Evolutionary conservation across 2,329 filamentous ascomycete genomes (phyloP), one percentile per base, ranked within the genome.

Genomic region (Monosporascus sp.): DNA sequence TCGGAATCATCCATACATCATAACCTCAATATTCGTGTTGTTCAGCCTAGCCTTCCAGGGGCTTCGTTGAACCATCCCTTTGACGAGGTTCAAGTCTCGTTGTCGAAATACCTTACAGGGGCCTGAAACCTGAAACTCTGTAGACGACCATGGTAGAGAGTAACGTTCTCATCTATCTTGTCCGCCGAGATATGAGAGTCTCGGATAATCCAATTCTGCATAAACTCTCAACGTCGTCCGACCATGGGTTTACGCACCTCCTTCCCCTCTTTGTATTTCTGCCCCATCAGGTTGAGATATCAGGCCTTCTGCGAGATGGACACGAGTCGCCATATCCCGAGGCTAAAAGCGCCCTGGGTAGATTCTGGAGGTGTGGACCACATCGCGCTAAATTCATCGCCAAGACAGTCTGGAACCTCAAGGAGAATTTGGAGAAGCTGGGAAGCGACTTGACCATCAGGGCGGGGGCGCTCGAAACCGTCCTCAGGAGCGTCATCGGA

Each of bases 121-220:
- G 5, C 9, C 37, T 24, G 20, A 6, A 11, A 17, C 9, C 37
- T 24, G 20, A 6, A 11, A 17, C 37, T n/a, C 11, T 6, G 9
- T 20, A 15, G 37, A 25, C 25, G 5, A 47, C 24, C 43, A 72
- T 70, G 68, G 52, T 62, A 48, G 58, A 57, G 24, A 67, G 63
- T 11, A 81, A 78, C 35, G 75, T 89, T 24, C 72, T 91, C 49
- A 75, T 93, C 52, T 91, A 90, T 64, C 68, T 92, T 22, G 69
- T 92, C 37, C 82, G 88, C 45, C 82, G 85, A 59, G 89, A 93
- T 65, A 75, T 91, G 20, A 85, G 89, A 55, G 75, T 88, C 25
- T 76, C 81, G 27, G 89, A 93, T 69, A 92, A 92, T 63, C 88
- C 88, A 0, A 77, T 91, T 43, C 77, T 93, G 20, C 77, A 89